Percentiles rank a stretch among this genome's conserved stretches.
Conservation (phyloP, 2,329 filamentous ascomycete species). For the Fusarium coicis region DNA sequence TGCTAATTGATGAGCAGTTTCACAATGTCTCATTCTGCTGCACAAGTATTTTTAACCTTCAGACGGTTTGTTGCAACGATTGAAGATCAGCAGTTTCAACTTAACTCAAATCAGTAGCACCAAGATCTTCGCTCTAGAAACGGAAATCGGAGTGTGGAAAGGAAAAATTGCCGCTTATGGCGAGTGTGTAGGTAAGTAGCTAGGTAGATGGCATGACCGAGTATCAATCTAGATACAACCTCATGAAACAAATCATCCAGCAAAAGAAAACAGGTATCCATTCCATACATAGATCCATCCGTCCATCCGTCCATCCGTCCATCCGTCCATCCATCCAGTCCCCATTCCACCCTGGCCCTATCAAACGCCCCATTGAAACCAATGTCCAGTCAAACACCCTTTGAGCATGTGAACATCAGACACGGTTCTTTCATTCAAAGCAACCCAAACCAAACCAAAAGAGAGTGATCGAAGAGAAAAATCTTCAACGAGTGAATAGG, state of each 20-base stretch:
- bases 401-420: slow-evolving; percentile 21
- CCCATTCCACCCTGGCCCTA: slow-evolving; percentile 30
- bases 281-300: neutral
- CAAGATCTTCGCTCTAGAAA: neutral
- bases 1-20: slow-evolving; percentile 32
- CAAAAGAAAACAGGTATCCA: slow-evolving; percentile 36
- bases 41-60: neutral
- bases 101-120: slow-evolving; percentile 1
- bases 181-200: slow-evolving; percentile 17
- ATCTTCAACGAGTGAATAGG: slow-evolving; percentile 28
- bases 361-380: slow-evolving; percentile 40
- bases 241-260: slow-evolving; percentile 39
- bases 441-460: slow-evolving; percentile 17
- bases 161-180: slow-evolving; percentile 41
- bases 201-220: slow-evolving; percentile 5
- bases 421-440: slow-evolving; percentile 22
- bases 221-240: slow-evolving; percentile 46
- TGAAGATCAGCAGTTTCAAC: slow-evolving; percentile 18
- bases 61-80: slow-evolving; percentile 12
- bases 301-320: neutral
- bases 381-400: slow-evolving; percentile 4
- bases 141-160: slow-evolving; percentile 2
- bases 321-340: slow-evolving; percentile 24
- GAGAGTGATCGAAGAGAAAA: slow-evolving; percentile 29
- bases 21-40: slow-evolving; percentile 29